Evolutionary conservation across 1,284 basidiomycete genomes (phyloP).

Genomic region (Ustilago bromivora): DNA sequence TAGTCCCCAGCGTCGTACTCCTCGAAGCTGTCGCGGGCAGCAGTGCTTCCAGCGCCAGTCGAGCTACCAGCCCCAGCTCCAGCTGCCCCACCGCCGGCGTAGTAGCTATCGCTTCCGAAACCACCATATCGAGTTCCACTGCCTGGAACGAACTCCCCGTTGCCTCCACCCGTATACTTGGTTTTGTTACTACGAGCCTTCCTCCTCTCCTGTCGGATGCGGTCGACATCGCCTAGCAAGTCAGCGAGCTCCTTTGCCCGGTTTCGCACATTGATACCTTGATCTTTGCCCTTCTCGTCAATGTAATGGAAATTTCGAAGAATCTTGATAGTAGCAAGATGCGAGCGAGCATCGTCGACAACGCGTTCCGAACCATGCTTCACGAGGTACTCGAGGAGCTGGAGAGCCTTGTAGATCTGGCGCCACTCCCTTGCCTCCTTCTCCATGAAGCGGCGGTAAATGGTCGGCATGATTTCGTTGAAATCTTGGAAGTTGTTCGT

Average conservation of each 20-base stretch:
- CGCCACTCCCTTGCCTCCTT: constrained; percentile 98
- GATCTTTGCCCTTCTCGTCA: constrained; percentile 98
- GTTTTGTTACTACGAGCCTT: constrained; percentile 92
- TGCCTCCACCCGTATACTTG: constrained; percentile 90
- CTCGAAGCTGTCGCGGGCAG: constrained; percentile 75
- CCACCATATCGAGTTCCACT: constrained; percentile 80
- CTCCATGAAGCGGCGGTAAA: constrained; percentile 83
- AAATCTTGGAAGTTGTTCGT: constrained; percentile 97
- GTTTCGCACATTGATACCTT: constrained; percentile 98
- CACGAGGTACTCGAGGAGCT: constrained; percentile 92
- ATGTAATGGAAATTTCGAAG: constrained; percentile 97
- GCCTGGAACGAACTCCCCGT: constrained; percentile 78
- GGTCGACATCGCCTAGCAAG: constrained; percentile 89
- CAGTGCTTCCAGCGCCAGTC: constrained; percentile 74
- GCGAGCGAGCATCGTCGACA: constrained; percentile 94
- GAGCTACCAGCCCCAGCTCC: constrained; percentile 73
- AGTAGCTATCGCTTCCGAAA: constrained; percentile 79
- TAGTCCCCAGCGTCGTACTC: constrained; percentile 98
- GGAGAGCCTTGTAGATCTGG: constrained; percentile 99
- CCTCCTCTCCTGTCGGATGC: constrained; percentile 86
- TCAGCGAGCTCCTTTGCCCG: constrained; percentile 91
- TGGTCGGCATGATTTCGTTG: constrained; percentile 99
- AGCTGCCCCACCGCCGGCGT: constrained; percentile 71
- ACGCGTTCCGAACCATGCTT: constrained; percentile 99
- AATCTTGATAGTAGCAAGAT: constrained; percentile 96